These are phyloP conservation scores for Pterula multifida DNA, from an alignment of 1,284 basidiomycete species.

Conservation along the genomic window DNA sequence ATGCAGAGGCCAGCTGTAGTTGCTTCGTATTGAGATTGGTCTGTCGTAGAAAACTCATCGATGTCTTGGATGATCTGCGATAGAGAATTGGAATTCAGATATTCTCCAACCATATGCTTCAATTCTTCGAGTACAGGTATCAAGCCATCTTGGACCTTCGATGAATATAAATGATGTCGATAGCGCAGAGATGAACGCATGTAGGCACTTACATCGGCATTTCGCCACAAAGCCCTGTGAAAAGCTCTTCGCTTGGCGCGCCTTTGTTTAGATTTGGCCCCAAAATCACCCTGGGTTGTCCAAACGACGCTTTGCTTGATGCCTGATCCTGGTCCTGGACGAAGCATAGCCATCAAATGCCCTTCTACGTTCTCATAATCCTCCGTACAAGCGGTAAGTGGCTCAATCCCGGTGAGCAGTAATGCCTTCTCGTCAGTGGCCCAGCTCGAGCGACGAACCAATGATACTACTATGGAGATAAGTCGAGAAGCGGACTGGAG, in stretches of 20 bases:
- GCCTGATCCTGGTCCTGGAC: conserved; percentile 53
- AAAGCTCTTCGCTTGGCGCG: conserved; percentile 21
- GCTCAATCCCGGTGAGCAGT: conserved; percentile 54
- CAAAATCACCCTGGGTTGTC: not conserved
- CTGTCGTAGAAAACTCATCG: conserved; percentile 47
- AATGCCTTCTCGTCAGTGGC: conserved; percentile 45
- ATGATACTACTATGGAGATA: conserved; percentile 28
- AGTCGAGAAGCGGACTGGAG: conserved; percentile 52
- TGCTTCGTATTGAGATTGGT: conserved; percentile 18
- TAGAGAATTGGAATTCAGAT: conserved; percentile 12
- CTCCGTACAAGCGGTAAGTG: conserved; percentile 31
- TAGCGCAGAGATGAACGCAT: too few relatives aligned
- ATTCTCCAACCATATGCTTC: conserved; percentile 20
- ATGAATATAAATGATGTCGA: not conserved
- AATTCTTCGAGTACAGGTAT: conserved; percentile 23
- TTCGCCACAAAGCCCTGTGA: conserved; percentile 48
- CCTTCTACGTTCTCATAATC: conserved; percentile 15
- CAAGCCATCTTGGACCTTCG: conserved; percentile 49
- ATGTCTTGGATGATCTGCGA: conserved; percentile 28
- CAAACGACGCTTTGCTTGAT: conserved; percentile 28
- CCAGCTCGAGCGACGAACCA: conserved; percentile 38
- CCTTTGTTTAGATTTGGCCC: not conserved
- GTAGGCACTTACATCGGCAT: conserved; percentile 38
- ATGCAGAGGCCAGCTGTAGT: conserved; percentile 19
- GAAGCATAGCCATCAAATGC: conserved; percentile 44